Percentiles rank a stretch among this genome's conserved stretches.
These are phyloP conservation scores for Trypanosoma mega DNA, from an alignment of 208 protist genomes.

Conservation along the genomic window DNA sequence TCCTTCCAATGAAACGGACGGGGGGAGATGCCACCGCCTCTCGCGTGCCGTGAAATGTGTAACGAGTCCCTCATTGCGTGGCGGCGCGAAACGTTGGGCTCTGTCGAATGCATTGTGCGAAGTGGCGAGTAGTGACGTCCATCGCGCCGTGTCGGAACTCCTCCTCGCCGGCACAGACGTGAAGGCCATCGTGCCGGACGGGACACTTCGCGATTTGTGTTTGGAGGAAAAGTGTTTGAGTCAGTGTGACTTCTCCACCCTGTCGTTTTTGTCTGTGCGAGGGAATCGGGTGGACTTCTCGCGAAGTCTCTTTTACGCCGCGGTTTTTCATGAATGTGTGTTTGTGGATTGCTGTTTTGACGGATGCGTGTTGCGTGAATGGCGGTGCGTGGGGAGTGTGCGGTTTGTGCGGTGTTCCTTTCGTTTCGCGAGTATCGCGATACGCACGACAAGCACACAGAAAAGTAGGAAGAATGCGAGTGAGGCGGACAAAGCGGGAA, in stretches of 20 bases:
- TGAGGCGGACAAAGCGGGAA: background rate
- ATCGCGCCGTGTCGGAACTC: constrained; percentile 27
- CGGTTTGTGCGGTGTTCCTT: constrained; percentile 53
- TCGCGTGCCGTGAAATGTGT: too few species aligned
- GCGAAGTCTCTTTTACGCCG: constrained; percentile 51
- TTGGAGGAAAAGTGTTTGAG: constrained; percentile 40
- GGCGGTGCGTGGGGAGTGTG: constrained; percentile 26
- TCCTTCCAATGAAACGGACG: too few species aligned
- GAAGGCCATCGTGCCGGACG: constrained; percentile 55
- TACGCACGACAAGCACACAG: constrained; percentile 4
- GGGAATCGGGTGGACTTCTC: constrained; percentile 56
- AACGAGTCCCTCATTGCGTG: too few species aligned
- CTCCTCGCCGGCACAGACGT: constrained; percentile 60
- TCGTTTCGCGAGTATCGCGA: constrained; percentile 45
- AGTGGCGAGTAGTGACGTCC: constrained; percentile 8
- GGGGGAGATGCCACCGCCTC: too few species aligned
- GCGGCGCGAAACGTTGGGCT: too few species aligned
- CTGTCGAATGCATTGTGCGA: constrained; percentile 15
- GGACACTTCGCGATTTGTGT: constrained; percentile 24
- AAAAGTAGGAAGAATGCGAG: background rate
- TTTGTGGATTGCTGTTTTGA: constrained; percentile 73
- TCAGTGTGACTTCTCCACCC: constrained; percentile 54
- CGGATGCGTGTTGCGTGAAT: constrained; percentile 40
- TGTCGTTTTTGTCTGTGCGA: constrained; percentile 38
- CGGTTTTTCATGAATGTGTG: constrained; percentile 26